These are phyloP conservation scores for Posidonia australis DNA, from an alignment of 106 monocot species.

Conservation along the genomic window DNA sequence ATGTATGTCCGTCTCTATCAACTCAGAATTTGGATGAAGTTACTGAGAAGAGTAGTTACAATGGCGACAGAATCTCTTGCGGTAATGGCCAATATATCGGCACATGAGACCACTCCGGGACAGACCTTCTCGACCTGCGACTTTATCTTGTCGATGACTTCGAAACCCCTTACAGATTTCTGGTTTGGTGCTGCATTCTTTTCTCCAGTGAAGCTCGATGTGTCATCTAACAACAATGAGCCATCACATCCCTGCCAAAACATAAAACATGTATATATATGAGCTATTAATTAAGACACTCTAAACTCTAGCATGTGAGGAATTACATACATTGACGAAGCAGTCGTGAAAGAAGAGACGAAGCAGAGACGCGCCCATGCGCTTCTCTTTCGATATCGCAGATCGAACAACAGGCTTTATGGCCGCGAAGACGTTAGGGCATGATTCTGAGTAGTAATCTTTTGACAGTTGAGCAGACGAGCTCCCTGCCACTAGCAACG, in stretches of 20 bases:
- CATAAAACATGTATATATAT: no score
- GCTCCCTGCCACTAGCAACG: neutral
- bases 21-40: no score
- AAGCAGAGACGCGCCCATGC: no score
- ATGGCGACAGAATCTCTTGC: slow-evolving; percentile 50
- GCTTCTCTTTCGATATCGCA: no score
- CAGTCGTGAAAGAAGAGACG: no score
- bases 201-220: slow-evolving; percentile 54
- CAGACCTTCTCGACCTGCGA: slow-evolving; percentile 39
- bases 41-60: slow-evolving; percentile 19
- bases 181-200: slow-evolving; percentile 46
- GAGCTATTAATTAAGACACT: no score
- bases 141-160: slow-evolving; percentile 61
- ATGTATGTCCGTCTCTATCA: no score
- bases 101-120: slow-evolving; percentile 45
- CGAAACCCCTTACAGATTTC: slow-evolving; percentile 47
- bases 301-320: neutral
- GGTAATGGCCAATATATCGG: slow-evolving; percentile 43
- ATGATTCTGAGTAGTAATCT: no score
- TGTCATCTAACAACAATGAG: slow-evolving; percentile 60
- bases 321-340: slow-evolving; percentile 29
- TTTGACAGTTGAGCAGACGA: no score
- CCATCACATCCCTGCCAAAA: slow-evolving; percentile 67
- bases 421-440: slow-evolving; percentile 23
- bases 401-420: no score